Evolutionary conservation across 768 basidiomycete species (phyloP).

Genomic region (Lentinus tigrinus): DNA sequence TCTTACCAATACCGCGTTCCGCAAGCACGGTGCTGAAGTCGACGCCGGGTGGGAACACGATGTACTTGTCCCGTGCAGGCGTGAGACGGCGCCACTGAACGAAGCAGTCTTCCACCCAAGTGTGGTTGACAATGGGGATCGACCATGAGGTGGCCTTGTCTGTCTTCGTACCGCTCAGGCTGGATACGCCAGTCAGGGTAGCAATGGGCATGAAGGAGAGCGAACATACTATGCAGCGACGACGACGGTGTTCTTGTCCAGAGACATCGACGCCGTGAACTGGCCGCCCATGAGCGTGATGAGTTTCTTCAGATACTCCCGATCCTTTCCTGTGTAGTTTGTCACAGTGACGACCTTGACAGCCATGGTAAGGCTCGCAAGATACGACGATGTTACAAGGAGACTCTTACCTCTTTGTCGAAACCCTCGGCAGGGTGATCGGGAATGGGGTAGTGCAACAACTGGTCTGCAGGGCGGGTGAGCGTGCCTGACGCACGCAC

Average conservation of each 20-base stretch:
- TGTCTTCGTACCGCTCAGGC: slow-evolving; percentile 49
- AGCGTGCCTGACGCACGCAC: slow-evolving; percentile 64
- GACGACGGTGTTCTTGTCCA: slow-evolving; percentile 67
- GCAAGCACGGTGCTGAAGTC: slow-evolving; percentile 54
- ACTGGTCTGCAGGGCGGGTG: slow-evolving; percentile 65
- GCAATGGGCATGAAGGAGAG: neutral
- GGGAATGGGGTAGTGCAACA: slow-evolving; percentile 85
- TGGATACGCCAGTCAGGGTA: slow-evolving; percentile 7
- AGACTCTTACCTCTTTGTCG: slow-evolving; percentile 59
- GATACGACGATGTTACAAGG: too few species aligned
- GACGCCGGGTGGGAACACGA: slow-evolving; percentile 62
- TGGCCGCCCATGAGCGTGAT: slow-evolving; percentile 73
- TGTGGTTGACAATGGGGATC: slow-evolving; percentile 85
- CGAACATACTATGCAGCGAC: slow-evolving; percentile 77
- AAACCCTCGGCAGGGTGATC: slow-evolving; percentile 59
- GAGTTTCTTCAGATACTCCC: slow-evolving; percentile 86
- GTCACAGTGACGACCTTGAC: slow-evolving; percentile 79
- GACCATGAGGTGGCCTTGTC: slow-evolving; percentile 75
- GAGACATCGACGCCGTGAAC: slow-evolving; percentile 82
- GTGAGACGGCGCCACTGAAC: slow-evolving; percentile 73
- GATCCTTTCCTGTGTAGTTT: slow-evolving; percentile 83
- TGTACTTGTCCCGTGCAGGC: slow-evolving; percentile 64
- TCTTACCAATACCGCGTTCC: slow-evolving; percentile 26
- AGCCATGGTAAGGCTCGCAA: slow-evolving; percentile 29
- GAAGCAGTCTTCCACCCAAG: slow-evolving; percentile 91